Evolutionary conservation across 495 filamentous ascomycete genomes (phyloP).

Genomic region (Articulospora tetracladia): DNA sequence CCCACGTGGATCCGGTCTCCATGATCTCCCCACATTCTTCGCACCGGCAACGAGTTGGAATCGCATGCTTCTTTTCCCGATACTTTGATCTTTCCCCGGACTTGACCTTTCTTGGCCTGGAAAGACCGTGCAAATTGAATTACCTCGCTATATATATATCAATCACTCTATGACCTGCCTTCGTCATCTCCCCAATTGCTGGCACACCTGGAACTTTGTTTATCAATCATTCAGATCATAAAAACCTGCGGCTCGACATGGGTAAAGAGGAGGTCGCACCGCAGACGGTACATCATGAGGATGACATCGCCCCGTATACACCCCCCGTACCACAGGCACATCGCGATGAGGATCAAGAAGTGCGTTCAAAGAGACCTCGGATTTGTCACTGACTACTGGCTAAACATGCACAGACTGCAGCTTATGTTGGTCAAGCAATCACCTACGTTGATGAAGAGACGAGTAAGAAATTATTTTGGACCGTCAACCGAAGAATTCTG

Average conservation of each 20-base stretch:
- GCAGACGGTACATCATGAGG: neutral
- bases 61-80: neutral
- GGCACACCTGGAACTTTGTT: too few relatives aligned
- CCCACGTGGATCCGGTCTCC: too few relatives aligned
- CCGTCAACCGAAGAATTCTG: slow-evolving; percentile 23
- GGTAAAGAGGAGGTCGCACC: neutral
- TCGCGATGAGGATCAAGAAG: neutral
- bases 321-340: neutral
- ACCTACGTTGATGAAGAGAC: slow-evolving; percentile 39
- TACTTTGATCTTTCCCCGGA: neutral
- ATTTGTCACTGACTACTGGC: neutral
- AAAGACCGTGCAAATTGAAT: too few relatives aligned
- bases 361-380: neutral
- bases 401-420: neutral
- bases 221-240: too few relatives aligned
- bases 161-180: too few relatives aligned
- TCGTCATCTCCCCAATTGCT: too few relatives aligned
- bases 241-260: too few relatives aligned
- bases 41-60: too few relatives aligned
- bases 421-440: neutral
- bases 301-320: slow-evolving; percentile 1
- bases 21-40: too few relatives aligned
- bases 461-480: slow-evolving; percentile 34
- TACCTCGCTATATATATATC: too few relatives aligned
- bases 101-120: too few relatives aligned